Percentiles rank a stretch among this genome's conserved stretches.
Evolutionary conservation across 2,329 filamentous ascomycete species (phyloP).

Genomic region (Botrytis fragariae): DNA sequence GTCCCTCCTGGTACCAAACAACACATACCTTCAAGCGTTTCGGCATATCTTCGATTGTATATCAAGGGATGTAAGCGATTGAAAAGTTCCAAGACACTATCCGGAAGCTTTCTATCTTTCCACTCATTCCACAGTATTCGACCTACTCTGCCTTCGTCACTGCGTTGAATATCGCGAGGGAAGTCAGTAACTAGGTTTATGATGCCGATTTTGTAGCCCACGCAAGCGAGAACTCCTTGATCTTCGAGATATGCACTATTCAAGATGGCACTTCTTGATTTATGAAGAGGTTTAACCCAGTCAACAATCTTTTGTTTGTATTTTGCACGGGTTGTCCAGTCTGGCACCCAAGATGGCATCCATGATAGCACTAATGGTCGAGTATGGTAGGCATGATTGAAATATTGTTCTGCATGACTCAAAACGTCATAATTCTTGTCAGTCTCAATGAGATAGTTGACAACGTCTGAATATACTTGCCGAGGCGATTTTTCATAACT

Average conservation of each 20-base stretch:
- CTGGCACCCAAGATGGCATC: neutral
- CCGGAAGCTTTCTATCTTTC: neutral
- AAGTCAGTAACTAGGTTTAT: neutral
- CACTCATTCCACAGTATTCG: neutral
- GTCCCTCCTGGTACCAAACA: neutral
- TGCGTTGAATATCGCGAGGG: neutral
- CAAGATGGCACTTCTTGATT: neutral
- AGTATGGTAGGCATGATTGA: neutral
- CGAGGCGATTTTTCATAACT: neutral
- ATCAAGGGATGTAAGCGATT: neutral
- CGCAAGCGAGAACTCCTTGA: neutral
- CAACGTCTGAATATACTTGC: neutral
- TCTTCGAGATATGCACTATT: neutral
- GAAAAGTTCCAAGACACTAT: neutral
- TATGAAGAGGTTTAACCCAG: neutral
- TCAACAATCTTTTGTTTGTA: neutral
- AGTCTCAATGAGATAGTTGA: neutral
- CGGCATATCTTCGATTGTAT: neutral
- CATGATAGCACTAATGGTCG: neutral
- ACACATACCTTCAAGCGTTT: neutral
- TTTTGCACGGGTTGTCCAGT: neutral
- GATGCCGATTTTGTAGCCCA: neutral
- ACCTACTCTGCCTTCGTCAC: neutral
- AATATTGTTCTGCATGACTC: neutral
- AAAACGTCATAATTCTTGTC: neutral